Evolutionary conservation across 208 protist species (phyloP), one percentile per base, ranked within the genome.

Genomic region (Kentomonas sorsogonicus): DNA sequence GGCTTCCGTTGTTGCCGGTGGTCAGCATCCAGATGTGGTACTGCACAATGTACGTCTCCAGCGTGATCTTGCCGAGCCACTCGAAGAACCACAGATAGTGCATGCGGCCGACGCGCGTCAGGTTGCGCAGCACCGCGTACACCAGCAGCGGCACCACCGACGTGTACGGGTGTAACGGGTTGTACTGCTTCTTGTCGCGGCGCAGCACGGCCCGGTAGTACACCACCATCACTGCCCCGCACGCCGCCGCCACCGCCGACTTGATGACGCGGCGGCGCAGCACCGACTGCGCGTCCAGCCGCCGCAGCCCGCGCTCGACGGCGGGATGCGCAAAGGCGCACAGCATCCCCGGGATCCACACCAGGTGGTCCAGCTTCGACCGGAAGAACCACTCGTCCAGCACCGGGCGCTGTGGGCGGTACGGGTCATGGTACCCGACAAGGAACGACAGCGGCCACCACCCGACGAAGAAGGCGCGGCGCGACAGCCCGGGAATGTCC

Each of bases 31-130:
- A 85, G 20, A 88, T 68, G 66, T 88, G 80, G 44, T 78, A 83
- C 57, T 88, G 80, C 45, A 62, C 58, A 25, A 96, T 57, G 70
- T 95, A 96, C n/a, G 83, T 85, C 72, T 96, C 90, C 22, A 96
- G 66, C 15, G 88, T 89, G 47, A 94, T 82, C 34, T 72, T 74
- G 3, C 90, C 90, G 7, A 85, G 30, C 27, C 56, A 78, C 10
- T 66, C 46, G 51, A 89, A 86, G 25, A 93, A 45, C 16, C 23
- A 41, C 30, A 80, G 34, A 63, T 86, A 74, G 48, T 76, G 71
- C 18, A 53, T 26, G 18, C 84, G 63, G n/a, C 69, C 39, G 6
- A 31, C 11, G 10, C 52, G 58, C 15, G 56, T 79, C 16, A 89
- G 22, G 64, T 94, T 94, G 15, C 90, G 76, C 33, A 96, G 55